Conservation (phyloP, 768 basidiomycete species). For the Tulasnella sp. region DNA sequence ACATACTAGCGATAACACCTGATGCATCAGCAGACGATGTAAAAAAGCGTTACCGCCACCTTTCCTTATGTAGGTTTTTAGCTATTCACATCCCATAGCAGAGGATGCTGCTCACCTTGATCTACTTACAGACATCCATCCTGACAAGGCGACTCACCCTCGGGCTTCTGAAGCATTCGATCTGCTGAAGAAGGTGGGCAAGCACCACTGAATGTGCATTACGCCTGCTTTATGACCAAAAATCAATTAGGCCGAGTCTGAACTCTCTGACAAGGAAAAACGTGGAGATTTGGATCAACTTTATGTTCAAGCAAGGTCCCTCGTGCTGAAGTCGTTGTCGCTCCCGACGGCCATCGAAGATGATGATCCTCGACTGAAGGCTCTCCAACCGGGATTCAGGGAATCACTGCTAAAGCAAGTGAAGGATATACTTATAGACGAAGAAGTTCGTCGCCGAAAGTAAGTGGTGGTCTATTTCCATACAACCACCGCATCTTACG, state of each 20-base stretch:
- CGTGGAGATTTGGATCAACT: slow-evolving; percentile 72
- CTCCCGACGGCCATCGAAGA: slow-evolving; percentile 48
- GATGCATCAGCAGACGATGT: slow-evolving; percentile 53
- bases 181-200: slow-evolving; percentile 69
- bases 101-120: neutral
- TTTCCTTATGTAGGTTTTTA: slow-evolving; percentile 60
- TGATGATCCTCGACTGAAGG: slow-evolving; percentile 42
- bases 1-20: slow-evolving; percentile 66
- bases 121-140: slow-evolving; percentile 72
- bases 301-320: slow-evolving; percentile 57
- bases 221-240: too few relatives aligned
- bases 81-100: neutral
- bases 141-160: slow-evolving; percentile 86
- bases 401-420: slow-evolving; percentile 53
- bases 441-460: slow-evolving; percentile 77
- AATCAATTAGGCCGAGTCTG: slow-evolving; percentile 62
- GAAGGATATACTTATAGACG: slow-evolving; percentile 80
- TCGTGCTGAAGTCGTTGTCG: slow-evolving; percentile 48
- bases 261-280: slow-evolving; percentile 63
- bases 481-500: neutral
- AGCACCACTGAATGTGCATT: neutral
- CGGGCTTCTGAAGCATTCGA: slow-evolving; percentile 89
- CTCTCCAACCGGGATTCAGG: slow-evolving; percentile 49
- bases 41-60: slow-evolving; percentile 76
- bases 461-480: slow-evolving; percentile 28